Base-by-base conservation (phyloP, 495 filamentous ascomycete species). In the Peziza echinospora region DNA sequence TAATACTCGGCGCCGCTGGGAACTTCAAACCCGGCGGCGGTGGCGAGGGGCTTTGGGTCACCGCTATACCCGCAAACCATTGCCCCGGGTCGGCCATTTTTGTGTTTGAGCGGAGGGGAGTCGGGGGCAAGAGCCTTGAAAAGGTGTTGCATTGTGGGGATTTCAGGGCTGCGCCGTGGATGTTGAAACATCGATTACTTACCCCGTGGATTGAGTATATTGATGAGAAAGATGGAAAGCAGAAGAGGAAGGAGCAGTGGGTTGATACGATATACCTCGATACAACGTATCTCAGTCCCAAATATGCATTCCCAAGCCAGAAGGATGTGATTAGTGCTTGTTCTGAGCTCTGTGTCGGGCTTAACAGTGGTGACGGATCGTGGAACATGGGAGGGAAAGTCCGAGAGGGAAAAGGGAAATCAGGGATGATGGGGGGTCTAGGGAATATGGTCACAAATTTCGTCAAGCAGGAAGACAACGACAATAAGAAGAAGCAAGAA, bases 201-300 rank as follows among this genome's bases (percentile, higher is more conserved):
- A 70, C 72, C 34, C 82, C 89, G 0, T 47, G 48, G 34, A 49
- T 55, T 21, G 75, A 93, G 17, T 67, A 76, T 3, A 52, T 78
- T 8, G 30, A 37, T 17, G 13, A 11, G 13, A 78, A 89, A 48
- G 57, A 70, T 3, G 63, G 77, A 16, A 75, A 75, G 3, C 79
- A 82, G 5, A 78, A 78, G 59, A 68, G 63, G 2, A 75, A 69
- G 26, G 81, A 86, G 51, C 89, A 96, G 51, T 81, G 75, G 49
- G 79, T 99, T 41, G 91, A 99, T 57, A 71, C 80, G 17, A 93
- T 92, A 61, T 99, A 99, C 56, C 70, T 99, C 10, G 89, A 99
- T 56, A 99, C 89, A 0, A 99, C 89, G 0, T 99, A 99, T 56
- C 69, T 99, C 1, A 89, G 84, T 48, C 89, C 89, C 1, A 86